Conservation (phyloP, 441 rosid species). For the Euphorbia corollata region DNA sequence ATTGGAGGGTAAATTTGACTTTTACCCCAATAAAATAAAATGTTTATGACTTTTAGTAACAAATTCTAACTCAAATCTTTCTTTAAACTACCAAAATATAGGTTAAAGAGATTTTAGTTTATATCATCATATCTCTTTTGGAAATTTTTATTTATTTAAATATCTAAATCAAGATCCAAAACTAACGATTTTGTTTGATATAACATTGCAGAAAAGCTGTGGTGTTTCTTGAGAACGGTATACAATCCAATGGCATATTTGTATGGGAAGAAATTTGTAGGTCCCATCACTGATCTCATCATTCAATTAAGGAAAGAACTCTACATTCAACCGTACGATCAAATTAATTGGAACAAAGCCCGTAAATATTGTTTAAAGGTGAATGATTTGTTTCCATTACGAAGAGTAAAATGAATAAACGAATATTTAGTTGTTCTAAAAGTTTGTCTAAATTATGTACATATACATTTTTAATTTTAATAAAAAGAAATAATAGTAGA, state of each 20-base stretch:
- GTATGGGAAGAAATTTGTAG: slow-evolving; percentile 27
- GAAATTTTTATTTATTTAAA: neutral
- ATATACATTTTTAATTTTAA: too few species aligned
- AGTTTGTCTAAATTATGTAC: too few species aligned
- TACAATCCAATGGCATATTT: slow-evolving; percentile 48
- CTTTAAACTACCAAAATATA: too few species aligned
- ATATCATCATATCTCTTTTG: too few species aligned
- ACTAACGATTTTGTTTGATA: neutral
- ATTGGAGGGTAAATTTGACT: too few species aligned
- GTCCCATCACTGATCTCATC: slow-evolving; percentile 29
- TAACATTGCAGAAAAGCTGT: slow-evolving; percentile 35
- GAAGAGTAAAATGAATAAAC: too few species aligned
- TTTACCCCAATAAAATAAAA: too few species aligned
- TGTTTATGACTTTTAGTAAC: too few species aligned
- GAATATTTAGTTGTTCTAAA: too few species aligned
- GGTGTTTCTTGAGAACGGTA: slow-evolving; percentile 53
- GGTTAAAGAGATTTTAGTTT: too few species aligned
- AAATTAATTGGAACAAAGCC: slow-evolving; percentile 44
- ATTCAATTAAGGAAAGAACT: slow-evolving; percentile 44
- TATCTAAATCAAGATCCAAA: neutral
- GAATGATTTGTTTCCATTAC: too few species aligned
- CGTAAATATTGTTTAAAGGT: slow-evolving; percentile 8
- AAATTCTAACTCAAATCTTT: too few species aligned
- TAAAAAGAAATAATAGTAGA: neutral
- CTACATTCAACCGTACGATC: slow-evolving; percentile 36